These are phyloP conservation scores for Corchorus olitorius DNA, from an alignment of 345 rosid species.

Conservation along the genomic window DNA sequence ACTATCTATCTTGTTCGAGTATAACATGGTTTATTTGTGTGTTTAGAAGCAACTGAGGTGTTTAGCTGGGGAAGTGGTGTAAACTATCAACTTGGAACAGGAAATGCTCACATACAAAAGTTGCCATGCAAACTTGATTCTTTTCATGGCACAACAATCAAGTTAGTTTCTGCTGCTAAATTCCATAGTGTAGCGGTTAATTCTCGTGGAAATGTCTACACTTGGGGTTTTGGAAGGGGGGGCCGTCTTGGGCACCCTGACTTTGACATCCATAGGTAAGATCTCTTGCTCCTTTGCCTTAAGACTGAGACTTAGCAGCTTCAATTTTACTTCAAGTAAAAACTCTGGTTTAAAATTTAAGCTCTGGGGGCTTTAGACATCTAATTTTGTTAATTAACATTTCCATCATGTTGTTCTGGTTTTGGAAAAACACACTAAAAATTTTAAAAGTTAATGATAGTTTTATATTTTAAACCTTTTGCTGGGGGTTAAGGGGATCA, in stretches of 20 bases:
- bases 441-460: background rate
- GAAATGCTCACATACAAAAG: slow-evolving; percentile 84
- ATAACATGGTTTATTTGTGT: slow-evolving; percentile 24
- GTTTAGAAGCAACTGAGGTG: slow-evolving; percentile 79
- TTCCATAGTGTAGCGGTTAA: slow-evolving; percentile 92
- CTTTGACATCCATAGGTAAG: slow-evolving; percentile 95
- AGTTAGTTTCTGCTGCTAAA: slow-evolving; percentile 86
- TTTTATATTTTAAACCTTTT: background rate
- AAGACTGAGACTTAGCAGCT: background rate
- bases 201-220: slow-evolving; percentile 74
- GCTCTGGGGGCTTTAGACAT: background rate
- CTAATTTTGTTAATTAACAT: slow-evolving; percentile 1
- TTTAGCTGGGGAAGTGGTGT: slow-evolving; percentile 99
- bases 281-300: background rate
- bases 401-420: background rate
- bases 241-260: slow-evolving; percentile 99
- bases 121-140: slow-evolving; percentile 93
- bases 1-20: slow-evolving; percentile 8
- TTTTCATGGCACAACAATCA: slow-evolving; percentile 66
- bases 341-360: background rate
- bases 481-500: background rate
- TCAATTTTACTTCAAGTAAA: background rate
- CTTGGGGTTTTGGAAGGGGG: slow-evolving; percentile 99
- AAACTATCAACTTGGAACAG: slow-evolving; percentile 97
- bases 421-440: background rate